phyloP scores from a whole-genome alignment of 306 rosid species.

The Cyclanthera cordifolia region DNA sequence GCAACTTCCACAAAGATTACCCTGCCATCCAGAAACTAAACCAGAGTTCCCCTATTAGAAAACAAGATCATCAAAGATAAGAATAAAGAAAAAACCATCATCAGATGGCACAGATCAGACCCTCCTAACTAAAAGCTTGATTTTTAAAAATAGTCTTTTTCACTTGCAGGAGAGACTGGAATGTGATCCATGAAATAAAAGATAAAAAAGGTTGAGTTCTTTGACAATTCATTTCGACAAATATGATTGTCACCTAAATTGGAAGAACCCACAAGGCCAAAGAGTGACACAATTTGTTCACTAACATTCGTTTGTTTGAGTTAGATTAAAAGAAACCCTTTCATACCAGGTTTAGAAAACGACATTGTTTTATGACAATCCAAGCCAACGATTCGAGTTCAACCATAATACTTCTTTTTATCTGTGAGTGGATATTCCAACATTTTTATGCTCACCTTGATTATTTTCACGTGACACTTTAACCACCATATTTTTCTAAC shows the following conservation, averaged over 20 bases:
- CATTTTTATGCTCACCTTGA: too few species aligned
- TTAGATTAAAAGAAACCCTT: not conserved
- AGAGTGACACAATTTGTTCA: not conserved
- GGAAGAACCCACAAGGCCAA: not conserved
- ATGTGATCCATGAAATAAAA: not conserved
- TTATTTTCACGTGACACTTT: not conserved
- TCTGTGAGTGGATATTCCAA: too few species aligned
- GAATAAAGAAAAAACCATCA: too few species aligned
- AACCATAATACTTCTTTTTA: not conserved
- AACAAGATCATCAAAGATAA: not conserved
- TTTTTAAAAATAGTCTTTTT: constrained; percentile 1
- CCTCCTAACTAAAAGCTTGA: not conserved
- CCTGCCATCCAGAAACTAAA: constrained; percentile 85
- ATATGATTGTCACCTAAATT: not conserved
- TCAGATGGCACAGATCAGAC: not conserved
- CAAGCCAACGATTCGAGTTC: not conserved
- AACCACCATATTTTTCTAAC: not conserved
- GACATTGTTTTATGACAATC: not conserved
- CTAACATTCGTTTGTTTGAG: not conserved
- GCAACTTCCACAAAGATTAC: constrained; percentile 94
- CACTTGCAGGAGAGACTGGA: not conserved
- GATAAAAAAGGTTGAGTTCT: constrained; percentile 7
- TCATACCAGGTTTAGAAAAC: not conserved
- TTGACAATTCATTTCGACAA: not conserved
- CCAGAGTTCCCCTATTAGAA: constrained; percentile 7